phyloP scores from a whole-genome alignment of 164 flowering plant genomes.

The Sextonia rubra region DNA sequence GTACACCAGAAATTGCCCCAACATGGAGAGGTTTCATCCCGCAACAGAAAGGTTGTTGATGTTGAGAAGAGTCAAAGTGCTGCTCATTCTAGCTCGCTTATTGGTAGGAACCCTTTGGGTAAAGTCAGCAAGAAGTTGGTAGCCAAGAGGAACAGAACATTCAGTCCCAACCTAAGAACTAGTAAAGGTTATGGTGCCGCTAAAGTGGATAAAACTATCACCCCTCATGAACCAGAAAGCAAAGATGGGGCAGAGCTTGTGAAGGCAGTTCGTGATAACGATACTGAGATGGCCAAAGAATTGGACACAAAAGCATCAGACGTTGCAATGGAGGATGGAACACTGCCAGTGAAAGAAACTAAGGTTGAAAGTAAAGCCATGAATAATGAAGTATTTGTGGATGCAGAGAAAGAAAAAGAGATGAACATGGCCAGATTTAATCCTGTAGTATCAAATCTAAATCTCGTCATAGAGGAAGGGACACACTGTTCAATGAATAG shows the following conservation, averaged over 20 bases:
- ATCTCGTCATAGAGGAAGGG: not conserved
- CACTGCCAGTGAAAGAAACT: not conserved
- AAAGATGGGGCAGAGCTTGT: conserved; percentile 12
- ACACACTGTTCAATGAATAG: not conserved
- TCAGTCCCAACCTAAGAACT: conserved; percentile 31
- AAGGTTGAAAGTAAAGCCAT: not conserved
- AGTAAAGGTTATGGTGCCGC: conserved; percentile 37
- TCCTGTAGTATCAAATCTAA: conserved; percentile 7
- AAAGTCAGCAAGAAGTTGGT: conserved; percentile 32
- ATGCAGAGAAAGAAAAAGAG: not conserved
- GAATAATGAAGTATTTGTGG: not conserved
- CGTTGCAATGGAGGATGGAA: not conserved
- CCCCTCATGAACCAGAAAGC: conserved; percentile 16
- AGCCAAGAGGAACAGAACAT: conserved; percentile 40
- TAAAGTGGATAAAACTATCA: conserved; percentile 15
- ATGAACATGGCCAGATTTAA: not conserved
- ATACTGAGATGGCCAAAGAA: conserved; percentile 3
- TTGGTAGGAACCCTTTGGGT: conserved; percentile 21
- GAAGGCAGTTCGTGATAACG: conserved; percentile 7
- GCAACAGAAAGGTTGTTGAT: conserved; percentile 9
- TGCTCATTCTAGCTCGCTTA: conserved; percentile 11
- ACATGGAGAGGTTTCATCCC: conserved; percentile 17
- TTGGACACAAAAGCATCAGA: not conserved
- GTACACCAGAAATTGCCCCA: conserved; percentile 18
- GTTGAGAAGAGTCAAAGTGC: conserved; percentile 13